phyloP scores from a whole-genome alignment of 148 eudicot species.

The Cornus suecica region DNA sequence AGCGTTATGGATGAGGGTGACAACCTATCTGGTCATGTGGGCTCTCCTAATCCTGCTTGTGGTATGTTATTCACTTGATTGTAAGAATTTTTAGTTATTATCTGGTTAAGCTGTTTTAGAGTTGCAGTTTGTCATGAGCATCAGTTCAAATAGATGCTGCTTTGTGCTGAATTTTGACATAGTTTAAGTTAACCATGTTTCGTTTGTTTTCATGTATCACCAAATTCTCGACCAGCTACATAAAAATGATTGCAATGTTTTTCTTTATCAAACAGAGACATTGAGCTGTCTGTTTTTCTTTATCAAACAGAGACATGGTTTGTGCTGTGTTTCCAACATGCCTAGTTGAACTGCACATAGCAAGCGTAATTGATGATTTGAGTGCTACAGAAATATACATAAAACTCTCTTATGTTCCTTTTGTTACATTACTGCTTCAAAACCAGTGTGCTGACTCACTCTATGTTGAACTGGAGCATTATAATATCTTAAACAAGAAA shows the following conservation, averaged over 20 bases:
- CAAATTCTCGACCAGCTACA: background rate
- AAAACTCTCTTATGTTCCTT: too few relatives aligned
- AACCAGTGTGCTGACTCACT: too few relatives aligned
- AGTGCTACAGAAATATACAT: too few relatives aligned
- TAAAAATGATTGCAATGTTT: background rate
- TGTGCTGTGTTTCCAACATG: too few relatives aligned
- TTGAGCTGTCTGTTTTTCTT: too few relatives aligned
- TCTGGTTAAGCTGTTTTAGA: background rate
- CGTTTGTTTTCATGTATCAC: background rate
- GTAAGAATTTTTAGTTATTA: background rate
- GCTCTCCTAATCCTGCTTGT: conserved; percentile 87
- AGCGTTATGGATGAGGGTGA: conserved; percentile 69
- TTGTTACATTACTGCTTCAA: too few relatives aligned
- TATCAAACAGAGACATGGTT: too few relatives aligned
- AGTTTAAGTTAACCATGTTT: background rate
- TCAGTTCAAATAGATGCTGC: background rate
- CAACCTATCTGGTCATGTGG: conserved; percentile 79
- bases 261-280: too few relatives aligned
- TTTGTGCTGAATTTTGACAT: background rate
- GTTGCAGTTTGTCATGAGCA: background rate
- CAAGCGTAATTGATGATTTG: too few relatives aligned
- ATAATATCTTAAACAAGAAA: too few relatives aligned
- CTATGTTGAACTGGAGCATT: too few relatives aligned
- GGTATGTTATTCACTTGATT: conserved; percentile 48
- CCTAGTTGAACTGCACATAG: too few relatives aligned